Conservation (phyloP, 441 rosid species). For the Gossypium trilobum region DNA sequence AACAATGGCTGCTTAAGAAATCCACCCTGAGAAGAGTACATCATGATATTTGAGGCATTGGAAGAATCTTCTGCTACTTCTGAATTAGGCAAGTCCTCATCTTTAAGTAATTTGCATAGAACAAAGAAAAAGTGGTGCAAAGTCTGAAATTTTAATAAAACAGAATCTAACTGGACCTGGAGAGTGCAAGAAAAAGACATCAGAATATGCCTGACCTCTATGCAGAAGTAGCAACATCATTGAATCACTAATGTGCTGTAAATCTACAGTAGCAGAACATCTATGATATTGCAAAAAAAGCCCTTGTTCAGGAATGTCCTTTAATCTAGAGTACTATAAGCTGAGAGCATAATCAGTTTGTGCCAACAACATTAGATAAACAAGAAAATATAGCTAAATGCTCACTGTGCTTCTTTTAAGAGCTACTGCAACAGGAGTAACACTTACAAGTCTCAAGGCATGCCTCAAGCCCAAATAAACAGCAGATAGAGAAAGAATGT, state of each 20-base stretch:
- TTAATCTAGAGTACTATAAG: not conserved
- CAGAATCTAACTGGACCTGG: constrained; percentile 68
- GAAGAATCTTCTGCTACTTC: constrained; percentile 32
- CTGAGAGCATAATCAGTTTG: not conserved
- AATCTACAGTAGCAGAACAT: not conserved
- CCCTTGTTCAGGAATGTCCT: not conserved
- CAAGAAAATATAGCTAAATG: not conserved
- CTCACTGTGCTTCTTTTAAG: not conserved
- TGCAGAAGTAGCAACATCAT: not conserved
- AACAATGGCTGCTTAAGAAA: constrained; percentile 65
- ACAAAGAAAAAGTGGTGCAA: constrained; percentile 81
- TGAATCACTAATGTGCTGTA: not conserved
- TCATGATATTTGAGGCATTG: constrained; percentile 21
- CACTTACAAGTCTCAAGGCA: constrained; percentile 67
- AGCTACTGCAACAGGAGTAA: constrained; percentile 13
- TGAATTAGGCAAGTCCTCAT: constrained; percentile 36
- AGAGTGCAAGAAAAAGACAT: constrained; percentile 19
- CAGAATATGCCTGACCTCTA: not conserved
- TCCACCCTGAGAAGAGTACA: constrained; percentile 71
- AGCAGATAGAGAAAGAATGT: constrained; percentile 44
- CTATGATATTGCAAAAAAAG: not conserved
- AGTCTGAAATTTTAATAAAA: constrained; percentile 56
- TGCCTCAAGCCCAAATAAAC: constrained; percentile 67
- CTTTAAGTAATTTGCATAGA: constrained; percentile 68
- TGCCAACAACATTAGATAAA: not conserved